Evolutionary conservation across 768 basidiomycete genomes (phyloP), one percentile per base, ranked within the genome.

Genomic region (Hygrophoropsis aurantiaca): DNA sequence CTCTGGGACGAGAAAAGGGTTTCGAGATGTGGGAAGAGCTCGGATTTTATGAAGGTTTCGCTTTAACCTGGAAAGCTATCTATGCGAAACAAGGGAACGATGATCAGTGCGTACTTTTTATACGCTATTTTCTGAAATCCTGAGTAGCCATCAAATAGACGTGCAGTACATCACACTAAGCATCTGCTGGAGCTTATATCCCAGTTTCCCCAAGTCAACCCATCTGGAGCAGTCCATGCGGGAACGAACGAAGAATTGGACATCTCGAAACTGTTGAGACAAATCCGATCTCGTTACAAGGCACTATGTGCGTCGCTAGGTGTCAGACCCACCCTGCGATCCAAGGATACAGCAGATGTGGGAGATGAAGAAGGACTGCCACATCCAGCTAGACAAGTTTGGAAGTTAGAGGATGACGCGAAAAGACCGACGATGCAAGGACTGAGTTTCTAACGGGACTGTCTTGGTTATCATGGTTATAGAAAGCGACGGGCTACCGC

Each of bases 1-100:
- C 87, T 0, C 75, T 97, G 15, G 95, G 94, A 2, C 77, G 84
- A 45, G 87, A 92, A 56, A 94, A 95, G 56, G 90, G 89, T 0
- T 97, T 85, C 64, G 94, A 95, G 67, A 84, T 97, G 68, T 97
- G 94, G 93, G 94, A 97, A 65, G 95, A 99, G 65, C 78, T 99
- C 11, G 94, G 90, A 2, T 97, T 85, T 58, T 94, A 94, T 62
- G 80, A 94, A 57, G 95, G 94, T 5, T 87, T 87, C 56, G 91
- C 91, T 2, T 51, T 58, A 45, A 78, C 83, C 46, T 97, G 90
- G 90, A 64, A 70, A 49, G 72, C 72, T 2, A 67, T 89, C 44
- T 70, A 71, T 34, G 56, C 66, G 18, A 67, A 66, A 43, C 71
- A 74, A 46, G 67, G 63, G 4, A 62, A 63, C 11, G 61, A 59